Evolutionary conservation across 768 basidiomycete species (phyloP).

Genomic region (Boletus rubescentipes): DNA sequence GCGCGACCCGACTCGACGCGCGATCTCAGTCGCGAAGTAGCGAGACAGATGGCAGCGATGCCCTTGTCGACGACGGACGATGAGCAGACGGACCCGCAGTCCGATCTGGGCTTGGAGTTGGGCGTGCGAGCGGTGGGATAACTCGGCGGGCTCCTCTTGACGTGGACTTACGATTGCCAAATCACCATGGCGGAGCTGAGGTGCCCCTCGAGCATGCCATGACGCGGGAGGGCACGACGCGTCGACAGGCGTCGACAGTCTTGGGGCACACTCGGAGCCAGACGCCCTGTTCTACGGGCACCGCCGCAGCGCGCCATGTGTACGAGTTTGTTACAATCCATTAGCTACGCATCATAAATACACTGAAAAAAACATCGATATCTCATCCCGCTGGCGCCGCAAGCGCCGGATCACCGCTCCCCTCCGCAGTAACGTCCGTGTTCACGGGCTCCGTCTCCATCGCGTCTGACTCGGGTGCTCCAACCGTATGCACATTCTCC

Average conservation of each 20-base stretch:
- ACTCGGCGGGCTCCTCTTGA: too few relatives aligned
- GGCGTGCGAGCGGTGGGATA: too few relatives aligned
- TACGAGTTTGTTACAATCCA: too few relatives aligned
- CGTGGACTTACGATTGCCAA: too few relatives aligned
- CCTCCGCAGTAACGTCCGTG: neutral
- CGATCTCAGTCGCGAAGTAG: conserved; percentile 13
- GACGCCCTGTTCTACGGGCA: too few relatives aligned
- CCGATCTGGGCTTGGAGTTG: neutral
- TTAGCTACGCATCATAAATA: neutral
- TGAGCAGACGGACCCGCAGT: neutral
- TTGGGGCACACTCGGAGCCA: too few relatives aligned
- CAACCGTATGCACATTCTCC: neutral
- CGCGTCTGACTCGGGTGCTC: neutral
- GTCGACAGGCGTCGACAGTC: too few relatives aligned
- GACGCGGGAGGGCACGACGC: too few relatives aligned
- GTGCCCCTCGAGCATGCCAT: too few relatives aligned
- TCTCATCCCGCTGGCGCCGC: conserved; percentile 9
- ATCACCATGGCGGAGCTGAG: too few relatives aligned
- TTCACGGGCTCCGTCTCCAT: neutral
- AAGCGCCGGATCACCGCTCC: neutral
- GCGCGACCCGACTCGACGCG: neutral
- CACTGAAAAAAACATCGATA: conserved; percentile 3
- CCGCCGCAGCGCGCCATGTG: too few relatives aligned
- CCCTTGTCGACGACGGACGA: too few relatives aligned
- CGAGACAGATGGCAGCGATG: conserved; percentile 13